Base-by-base conservation (phyloP, 83 land plant genomes). In the Diphasiastrum complanatum region DNA sequence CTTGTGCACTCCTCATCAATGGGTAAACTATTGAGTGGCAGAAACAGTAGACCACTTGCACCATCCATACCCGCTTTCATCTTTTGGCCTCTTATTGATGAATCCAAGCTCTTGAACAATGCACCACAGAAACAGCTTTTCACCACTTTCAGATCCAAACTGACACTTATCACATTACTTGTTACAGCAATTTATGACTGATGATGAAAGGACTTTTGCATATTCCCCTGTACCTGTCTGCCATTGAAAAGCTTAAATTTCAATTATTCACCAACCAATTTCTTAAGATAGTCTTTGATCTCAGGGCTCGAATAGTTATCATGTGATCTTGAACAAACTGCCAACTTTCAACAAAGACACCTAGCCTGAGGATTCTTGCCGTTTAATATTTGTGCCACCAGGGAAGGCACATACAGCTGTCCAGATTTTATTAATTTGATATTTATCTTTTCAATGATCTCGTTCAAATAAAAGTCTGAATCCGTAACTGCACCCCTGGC, bases 271-370 rank as follows among this genome's bases (percentile, higher is more conserved):
- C 76, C 75, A 16, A 73, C 67, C 3, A 56, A 56, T n/a, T 64
- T 28, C 8, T 20, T 60, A 8, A 25, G 18, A 60, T 11, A 12
- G 22, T 54, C 25, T 68, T 60, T 34, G 12, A 52, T 8, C 37
- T 45, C 51, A 47, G 47, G 73, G 36, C 41, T 46, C 58, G 35
- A 40, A 34, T 51, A 57, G 12, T 24, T 33, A 16, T 19, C 29
- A 25, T 12, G 52, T 35, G 33, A 51, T 36, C 68, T 70, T 43
- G 80, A 71, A 59, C 76, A 85, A 27, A 79, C 4, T 33, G 80
- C 40, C 26, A 85, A 43, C 64, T 88, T 85, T 83, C 90, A 88
- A 61, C 86, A 85, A 18, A 88, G 38, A 47, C 78, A 78, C 46
- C 65, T 79, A 3, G 77, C 67, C 12, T 64, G 46, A 25, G 79